Evolutionary conservation across 805 yeast genomes (phyloP), one percentile per base, ranked within the genome.

Genomic region (Kuraishia borneana): DNA sequence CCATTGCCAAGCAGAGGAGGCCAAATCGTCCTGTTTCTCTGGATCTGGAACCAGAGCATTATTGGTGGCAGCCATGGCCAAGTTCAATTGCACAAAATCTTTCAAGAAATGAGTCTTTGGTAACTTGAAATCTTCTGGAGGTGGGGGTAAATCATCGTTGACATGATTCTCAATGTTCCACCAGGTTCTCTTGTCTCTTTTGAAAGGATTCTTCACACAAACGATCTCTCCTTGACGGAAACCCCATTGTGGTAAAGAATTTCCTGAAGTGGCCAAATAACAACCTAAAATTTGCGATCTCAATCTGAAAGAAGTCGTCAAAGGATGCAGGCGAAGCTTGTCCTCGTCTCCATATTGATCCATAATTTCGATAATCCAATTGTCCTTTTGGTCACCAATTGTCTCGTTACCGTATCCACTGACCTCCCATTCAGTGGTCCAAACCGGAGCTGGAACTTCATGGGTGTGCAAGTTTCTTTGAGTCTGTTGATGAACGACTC

Each of bases 41-140:
- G 64, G 60, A 50, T 83, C 94, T 6, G 92, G 89, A 21, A 83
- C 69, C 46, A 83, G 63, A 0, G 89, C 94, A 47, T 80, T 83
- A 52, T 83, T 83, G 9, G 89, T 77, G 6, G 89, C 83, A 76
- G 82, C 82, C 94, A 83, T 83, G 2, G 89, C 92, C 50, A 79
- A 73, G 50, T 83, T 83, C 41, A 80, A 63, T 47, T 79, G 73
- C 26, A 82, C 54, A 42, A 83, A 83, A 56, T 83, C 92, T 39
- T 79, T 77, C 65, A 81, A 66, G 55, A 83, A 82, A 41, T 68
- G 73, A 9, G 92, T 81, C 48, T 68, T 77, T 48, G 94, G 94
- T 46, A 82, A 57, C 51, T 66, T 66, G 58, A 76, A 76, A 43
- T 64, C 75, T 34, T 57, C 72, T 7, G 77, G 70, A 28, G 85